These are phyloP conservation scores for Dimocarpus longan DNA, from an alignment of 345 rosid species.

Conservation along the genomic window DNA sequence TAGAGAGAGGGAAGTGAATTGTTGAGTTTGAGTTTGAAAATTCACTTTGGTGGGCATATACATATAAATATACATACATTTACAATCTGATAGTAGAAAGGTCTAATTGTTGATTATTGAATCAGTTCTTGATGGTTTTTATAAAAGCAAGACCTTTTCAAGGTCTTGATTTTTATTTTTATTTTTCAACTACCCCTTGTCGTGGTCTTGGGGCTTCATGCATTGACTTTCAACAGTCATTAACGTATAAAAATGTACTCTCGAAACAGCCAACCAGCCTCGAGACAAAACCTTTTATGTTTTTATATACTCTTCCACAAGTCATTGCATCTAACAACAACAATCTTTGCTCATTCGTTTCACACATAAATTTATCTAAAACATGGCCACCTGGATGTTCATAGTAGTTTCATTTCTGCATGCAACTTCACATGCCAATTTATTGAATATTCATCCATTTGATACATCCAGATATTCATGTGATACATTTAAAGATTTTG, in stretches of 20 bases:
- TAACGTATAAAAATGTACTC: conserved; percentile 23
- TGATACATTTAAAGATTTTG: background rate
- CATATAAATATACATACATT: background rate
- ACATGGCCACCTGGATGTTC: background rate
- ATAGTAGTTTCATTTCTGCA: background rate
- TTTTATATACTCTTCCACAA: background rate
- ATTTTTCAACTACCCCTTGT: background rate
- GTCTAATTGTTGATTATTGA: conserved; percentile 23
- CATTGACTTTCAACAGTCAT: conserved; percentile 22
- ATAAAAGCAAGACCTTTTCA: background rate
- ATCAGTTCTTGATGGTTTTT: background rate
- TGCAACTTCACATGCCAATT: background rate
- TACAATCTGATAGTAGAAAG: background rate
- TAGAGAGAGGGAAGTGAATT: conserved; percentile 3
- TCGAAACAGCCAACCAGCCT: background rate
- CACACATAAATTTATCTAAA: background rate
- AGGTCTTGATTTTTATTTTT: background rate
- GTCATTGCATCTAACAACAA: too few species aligned
- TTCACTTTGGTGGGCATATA: conserved; percentile 1
- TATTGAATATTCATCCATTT: background rate
- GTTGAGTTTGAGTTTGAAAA: background rate
- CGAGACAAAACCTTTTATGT: background rate
- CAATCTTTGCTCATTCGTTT: background rate
- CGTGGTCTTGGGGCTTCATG: background rate
- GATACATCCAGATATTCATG: background rate